Conservation (phyloP, 352 stramenopile species). For the Phytophthora colocasiae region DNA sequence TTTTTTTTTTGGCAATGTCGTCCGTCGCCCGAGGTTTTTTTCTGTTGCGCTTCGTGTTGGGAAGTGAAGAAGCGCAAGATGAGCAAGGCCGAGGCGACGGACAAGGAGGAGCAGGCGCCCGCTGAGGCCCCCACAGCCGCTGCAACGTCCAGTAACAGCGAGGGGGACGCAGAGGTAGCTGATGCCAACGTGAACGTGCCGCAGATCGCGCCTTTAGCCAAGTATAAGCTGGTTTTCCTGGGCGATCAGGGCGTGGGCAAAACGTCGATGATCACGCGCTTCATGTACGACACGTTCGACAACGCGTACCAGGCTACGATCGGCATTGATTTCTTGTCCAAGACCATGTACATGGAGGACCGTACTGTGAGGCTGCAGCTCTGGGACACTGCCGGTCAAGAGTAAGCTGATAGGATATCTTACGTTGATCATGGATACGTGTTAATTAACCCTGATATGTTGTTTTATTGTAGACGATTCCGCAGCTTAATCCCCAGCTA, state of each 20-base stretch:
- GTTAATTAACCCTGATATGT: slow-evolving; percentile 4
- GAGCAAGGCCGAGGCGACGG: slow-evolving; percentile 34
- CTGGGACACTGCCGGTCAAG: slow-evolving; percentile 99
- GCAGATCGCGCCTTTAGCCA: slow-evolving; percentile 91
- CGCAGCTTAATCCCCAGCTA: slow-evolving; percentile 96
- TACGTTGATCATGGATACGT: background rate
- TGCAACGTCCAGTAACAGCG: background rate
- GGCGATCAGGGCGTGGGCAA: slow-evolving; percentile 99
- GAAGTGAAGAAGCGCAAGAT: slow-evolving; percentile 29
- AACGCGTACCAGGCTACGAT: slow-evolving; percentile 99
- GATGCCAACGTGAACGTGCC: slow-evolving; percentile 63
- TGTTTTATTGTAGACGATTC: slow-evolving; percentile 69
- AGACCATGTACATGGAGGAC: slow-evolving; percentile 99
- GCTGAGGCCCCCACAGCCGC: slow-evolving; percentile 6
- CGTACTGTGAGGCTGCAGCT: slow-evolving; percentile 98
- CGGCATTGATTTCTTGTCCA: slow-evolving; percentile 99
- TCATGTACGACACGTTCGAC: slow-evolving; percentile 99
- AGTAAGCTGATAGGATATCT: slow-evolving; percentile 63
- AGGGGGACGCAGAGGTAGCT: slow-evolving; percentile 13
- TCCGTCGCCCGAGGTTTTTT: too few relatives aligned
- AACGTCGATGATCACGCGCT: slow-evolving; percentile 99
- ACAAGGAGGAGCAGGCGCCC: slow-evolving; percentile 14
- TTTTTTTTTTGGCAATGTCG: background rate
- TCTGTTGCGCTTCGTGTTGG: too few relatives aligned
- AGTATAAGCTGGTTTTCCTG: slow-evolving; percentile 96